Conservation (phyloP, 2,329 filamentous ascomycete genomes). For the Claviceps pazoutovae region DNA sequence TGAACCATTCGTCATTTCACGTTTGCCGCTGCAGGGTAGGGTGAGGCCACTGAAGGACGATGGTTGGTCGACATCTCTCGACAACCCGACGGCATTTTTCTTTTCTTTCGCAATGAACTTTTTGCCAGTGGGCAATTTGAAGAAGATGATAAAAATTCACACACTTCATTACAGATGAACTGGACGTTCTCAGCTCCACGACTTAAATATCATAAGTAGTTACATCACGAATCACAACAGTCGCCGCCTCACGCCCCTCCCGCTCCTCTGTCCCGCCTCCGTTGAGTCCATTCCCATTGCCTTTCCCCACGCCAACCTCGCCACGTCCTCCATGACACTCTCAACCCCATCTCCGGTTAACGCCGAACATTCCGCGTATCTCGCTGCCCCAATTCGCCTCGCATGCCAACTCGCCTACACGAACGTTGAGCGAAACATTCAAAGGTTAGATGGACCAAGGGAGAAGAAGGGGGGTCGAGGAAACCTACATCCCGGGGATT, state of each 20-base stretch:
- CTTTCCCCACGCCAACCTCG: constrained; percentile 11
- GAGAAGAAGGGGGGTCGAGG: background rate
- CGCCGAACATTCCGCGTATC: constrained; percentile 24
- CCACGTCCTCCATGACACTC: constrained; percentile 15
- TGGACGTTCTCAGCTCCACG: too few species aligned
- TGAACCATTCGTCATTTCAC: background rate
- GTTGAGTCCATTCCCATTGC: constrained; percentile 1
- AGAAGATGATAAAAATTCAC: too few species aligned
- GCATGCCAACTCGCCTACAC: constrained; percentile 20
- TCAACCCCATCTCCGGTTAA: constrained; percentile 21
- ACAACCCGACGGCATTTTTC: background rate
- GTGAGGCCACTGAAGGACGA: background rate
- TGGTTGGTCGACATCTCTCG: too few species aligned
- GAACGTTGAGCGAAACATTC: background rate
- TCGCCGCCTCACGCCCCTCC: background rate
- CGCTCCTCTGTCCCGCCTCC: background rate
- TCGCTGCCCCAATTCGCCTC: constrained; percentile 14
- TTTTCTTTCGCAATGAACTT: too few species aligned
- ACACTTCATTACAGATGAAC: too few species aligned
- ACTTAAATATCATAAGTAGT: too few species aligned
- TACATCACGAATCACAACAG: background rate
- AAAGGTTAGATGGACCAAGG: background rate
- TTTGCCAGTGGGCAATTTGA: too few species aligned
- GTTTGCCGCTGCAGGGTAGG: background rate
- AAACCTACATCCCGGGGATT: constrained; percentile 15